Conservation (phyloP, 163 green algal genomes). For the Prototheca cutis region DNA sequence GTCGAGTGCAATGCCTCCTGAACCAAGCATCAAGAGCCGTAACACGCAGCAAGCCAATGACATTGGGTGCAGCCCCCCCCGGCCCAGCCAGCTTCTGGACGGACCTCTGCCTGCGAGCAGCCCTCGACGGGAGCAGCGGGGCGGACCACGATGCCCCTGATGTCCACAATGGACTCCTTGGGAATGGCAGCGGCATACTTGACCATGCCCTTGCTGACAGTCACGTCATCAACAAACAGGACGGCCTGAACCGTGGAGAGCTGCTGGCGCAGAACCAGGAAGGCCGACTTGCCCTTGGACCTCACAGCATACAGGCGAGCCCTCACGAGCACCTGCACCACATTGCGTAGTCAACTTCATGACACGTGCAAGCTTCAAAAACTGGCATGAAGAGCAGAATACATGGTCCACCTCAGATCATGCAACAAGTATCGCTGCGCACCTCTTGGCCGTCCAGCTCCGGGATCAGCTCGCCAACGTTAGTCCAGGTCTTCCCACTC, state of each 20-base stretch:
- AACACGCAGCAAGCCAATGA: too few species aligned
- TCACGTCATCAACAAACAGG: constrained; percentile 80
- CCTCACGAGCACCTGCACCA: constrained; percentile 62
- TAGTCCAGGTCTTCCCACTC: constrained; percentile 42
- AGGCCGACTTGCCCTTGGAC: constrained; percentile 91
- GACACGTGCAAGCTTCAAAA: too few species aligned
- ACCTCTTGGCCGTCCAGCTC: too few species aligned
- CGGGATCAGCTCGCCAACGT: constrained; percentile 33
- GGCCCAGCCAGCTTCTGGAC: too few species aligned
- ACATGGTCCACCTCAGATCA: too few species aligned
- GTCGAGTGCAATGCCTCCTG: too few species aligned
- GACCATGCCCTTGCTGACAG: constrained; percentile 89
- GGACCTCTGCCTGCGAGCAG: constrained; percentile 63
- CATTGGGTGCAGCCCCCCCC: too few species aligned
- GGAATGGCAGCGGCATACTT: constrained; percentile 85
- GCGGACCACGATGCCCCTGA: constrained; percentile 47
- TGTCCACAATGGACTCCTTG: constrained; percentile 89
- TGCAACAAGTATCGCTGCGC: too few species aligned
- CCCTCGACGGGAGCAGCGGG: constrained; percentile 46
- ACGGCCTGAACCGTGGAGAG: constrained; percentile 66
- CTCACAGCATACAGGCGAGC: constrained; percentile 74
- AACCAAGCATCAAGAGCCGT: too few species aligned
- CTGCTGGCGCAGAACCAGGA: constrained; percentile 85
- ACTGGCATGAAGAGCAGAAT: too few species aligned
- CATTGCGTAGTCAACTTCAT: too few species aligned